Percentiles rank a stretch among this genome's conserved stretches.
Conservation (phyloP, 129 eudicot species). For the Rutidosis leptorrhynchoides region DNA sequence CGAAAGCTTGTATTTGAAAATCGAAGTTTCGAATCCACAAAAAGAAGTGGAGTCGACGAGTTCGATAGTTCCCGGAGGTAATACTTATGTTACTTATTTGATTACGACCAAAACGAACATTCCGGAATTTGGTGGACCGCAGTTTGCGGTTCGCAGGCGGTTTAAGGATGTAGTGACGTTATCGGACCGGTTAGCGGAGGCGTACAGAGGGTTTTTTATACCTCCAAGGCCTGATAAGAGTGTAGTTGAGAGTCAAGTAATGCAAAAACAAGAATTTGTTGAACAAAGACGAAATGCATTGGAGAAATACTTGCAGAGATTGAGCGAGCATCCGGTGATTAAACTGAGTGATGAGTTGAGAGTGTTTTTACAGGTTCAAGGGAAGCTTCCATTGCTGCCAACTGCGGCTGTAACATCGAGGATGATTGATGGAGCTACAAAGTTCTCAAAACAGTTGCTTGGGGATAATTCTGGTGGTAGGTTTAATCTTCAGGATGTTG, state of each 20-base stretch:
- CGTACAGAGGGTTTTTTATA: constrained; percentile 71
- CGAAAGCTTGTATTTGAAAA: constrained; percentile 34
- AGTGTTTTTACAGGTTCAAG: constrained; percentile 76
- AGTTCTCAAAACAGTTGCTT: constrained; percentile 67
- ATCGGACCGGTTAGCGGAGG: constrained; percentile 70
- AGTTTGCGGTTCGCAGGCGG: constrained; percentile 66
- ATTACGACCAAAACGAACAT: constrained; percentile 68
- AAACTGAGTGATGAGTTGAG: constrained; percentile 84
- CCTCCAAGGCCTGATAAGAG: constrained; percentile 95
- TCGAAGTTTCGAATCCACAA: constrained; percentile 63
- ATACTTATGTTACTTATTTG: constrained; percentile 57
- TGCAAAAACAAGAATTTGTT: constrained; percentile 95
- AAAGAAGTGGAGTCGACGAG: constrained; percentile 63
- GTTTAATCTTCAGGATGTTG: constrained; percentile 63
- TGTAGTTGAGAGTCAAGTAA: constrained; percentile 87
- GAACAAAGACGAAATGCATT: constrained; percentile 71
- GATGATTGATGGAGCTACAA: constrained; percentile 82
- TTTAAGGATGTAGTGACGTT: constrained; percentile 77
- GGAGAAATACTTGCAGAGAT: constrained; percentile 78
- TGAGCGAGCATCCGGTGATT: constrained; percentile 67
- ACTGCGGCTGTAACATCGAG: constrained; percentile 71
- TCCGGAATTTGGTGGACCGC: constrained; percentile 53
- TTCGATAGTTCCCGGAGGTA: constrained; percentile 75
- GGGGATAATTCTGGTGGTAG: constrained; percentile 50
- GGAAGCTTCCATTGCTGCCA: constrained; percentile 64